Conservation (phyloP, 805 yeast genomes). For the Sugiyamaella boreocaroliniensis region DNA sequence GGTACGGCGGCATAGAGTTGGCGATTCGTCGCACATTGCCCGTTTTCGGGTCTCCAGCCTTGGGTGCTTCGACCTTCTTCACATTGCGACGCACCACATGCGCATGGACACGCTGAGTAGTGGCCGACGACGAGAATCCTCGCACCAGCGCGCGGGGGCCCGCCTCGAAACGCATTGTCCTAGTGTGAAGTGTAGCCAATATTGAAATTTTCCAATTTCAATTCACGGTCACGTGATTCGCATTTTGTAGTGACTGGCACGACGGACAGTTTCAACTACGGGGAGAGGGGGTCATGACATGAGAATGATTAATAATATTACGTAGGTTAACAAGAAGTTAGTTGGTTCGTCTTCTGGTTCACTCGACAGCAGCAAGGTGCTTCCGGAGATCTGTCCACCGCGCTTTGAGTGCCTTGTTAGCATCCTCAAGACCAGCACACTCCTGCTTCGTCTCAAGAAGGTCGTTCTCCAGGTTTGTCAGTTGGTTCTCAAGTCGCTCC, state of each 20-base stretch:
- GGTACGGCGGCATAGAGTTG: constrained; percentile 53
- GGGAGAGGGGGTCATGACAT: too few species aligned
- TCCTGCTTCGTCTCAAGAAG: constrained; percentile 29
- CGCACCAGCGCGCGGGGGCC: not conserved
- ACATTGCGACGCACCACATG: constrained; percentile 27
- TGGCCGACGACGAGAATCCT: constrained; percentile 6
- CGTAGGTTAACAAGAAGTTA: not conserved
- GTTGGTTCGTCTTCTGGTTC: not conserved
- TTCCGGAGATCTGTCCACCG: constrained; percentile 33
- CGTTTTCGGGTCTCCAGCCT: constrained; percentile 44
- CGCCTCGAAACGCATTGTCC: not conserved
- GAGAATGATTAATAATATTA: too few species aligned
- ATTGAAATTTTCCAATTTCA: not conserved
- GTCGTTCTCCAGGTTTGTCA: constrained; percentile 39
- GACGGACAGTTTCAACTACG: too few species aligned
- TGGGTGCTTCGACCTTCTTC: constrained; percentile 25
- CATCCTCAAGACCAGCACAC: constrained; percentile 23
- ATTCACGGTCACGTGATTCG: not conserved
- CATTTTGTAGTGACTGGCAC: too few species aligned
- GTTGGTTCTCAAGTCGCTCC: constrained; percentile 47
- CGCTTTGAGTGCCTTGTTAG: constrained; percentile 26
- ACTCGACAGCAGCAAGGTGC: constrained; percentile 18
- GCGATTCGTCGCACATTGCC: constrained; percentile 21
- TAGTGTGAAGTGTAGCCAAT: not conserved
- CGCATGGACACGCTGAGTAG: constrained; percentile 18